Percentiles rank a stretch among this genome's conserved stretches.
phyloP scores from a whole-genome alignment of 768 basidiomycete genomes.

The Termitomyces sp. region DNA sequence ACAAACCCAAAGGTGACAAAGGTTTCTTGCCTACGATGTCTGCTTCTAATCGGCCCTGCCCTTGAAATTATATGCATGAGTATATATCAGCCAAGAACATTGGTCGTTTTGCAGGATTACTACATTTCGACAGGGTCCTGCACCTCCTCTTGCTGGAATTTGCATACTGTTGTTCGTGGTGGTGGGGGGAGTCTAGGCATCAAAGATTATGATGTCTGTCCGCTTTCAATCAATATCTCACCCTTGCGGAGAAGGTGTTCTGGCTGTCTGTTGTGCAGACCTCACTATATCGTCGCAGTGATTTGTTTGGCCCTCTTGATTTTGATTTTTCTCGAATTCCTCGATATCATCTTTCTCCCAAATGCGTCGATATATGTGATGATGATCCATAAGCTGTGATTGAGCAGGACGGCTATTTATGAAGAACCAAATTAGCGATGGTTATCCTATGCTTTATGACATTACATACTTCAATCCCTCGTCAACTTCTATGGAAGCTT shows the following conservation, averaged over 20 bases:
- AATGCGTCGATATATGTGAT: neutral
- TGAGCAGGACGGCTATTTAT: neutral
- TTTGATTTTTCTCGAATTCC: neutral
- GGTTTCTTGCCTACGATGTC: neutral
- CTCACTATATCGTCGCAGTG: too few relatives aligned
- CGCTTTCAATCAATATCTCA: neutral
- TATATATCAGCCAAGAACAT: neutral
- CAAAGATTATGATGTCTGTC: neutral
- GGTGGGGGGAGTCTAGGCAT: neutral
- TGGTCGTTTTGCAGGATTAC: neutral
- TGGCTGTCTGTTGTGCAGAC: neutral
- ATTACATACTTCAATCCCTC: neutral
- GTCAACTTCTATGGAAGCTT: neutral
- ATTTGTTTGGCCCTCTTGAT: neutral
- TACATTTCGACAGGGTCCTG: neutral
- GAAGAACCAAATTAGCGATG: neutral
- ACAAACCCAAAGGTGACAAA: neutral
- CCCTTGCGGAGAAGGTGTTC: neutral
- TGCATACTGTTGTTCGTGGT: neutral
- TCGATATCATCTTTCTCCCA: neutral
- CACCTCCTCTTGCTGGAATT: neutral
- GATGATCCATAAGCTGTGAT: neutral
- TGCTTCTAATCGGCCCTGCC: neutral
- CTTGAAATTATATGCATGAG: neutral
- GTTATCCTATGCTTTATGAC: neutral